Evolutionary conservation across 805 yeast genomes (phyloP), one percentile per base, ranked within the genome.

Genomic region (Wickerhamiella spandovensis): DNA sequence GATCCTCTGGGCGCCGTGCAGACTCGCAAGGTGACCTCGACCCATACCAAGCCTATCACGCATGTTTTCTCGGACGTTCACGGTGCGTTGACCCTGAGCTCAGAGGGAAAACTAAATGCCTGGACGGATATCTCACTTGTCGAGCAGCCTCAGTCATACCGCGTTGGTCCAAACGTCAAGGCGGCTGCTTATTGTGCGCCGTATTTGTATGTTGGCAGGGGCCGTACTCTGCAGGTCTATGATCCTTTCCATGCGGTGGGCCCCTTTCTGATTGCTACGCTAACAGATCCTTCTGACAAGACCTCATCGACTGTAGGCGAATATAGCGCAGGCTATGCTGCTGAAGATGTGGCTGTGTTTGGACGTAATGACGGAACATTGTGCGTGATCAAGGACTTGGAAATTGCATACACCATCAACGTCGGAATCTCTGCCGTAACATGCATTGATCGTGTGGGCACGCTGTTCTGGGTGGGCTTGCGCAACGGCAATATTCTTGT

Each of bases 361-460:
- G 73, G 73, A 13, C 72, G 67, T 37, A 69, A 68, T 15, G 69
- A 67, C 50, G 72, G 72, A 5, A 57, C 62, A 32, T 57, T 69
- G 18, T 53, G 68, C 1, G 61, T 66, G 6, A 64, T 56, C 49
- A 58, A 65, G 2, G 48, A 53, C 2, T 30, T 64, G 0, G 43
- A 50, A 35, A 46, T 56, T 47, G 47, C 58, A 3, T 66, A 64
- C 15, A 49, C 61, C 6, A 61, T 65, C 20, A 58, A 60, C 30
- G 60, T 68, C 22, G 63, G 55, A 8, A 58, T 63, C 12, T 61
- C 70, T 50, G 62, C 55, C 49, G 60, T 44, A 48, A 64, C 21
- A 48, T 59, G 9, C 44, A 59, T 4, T 49, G 64, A 48, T 51
- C 61, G 37, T 58, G 66, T 42, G n/a, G 23, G 52, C 43, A 35